Evolutionary conservation across 2,329 filamentous ascomycete species (phyloP).

Genomic region (Phyllosticta paracitricarpa): DNA sequence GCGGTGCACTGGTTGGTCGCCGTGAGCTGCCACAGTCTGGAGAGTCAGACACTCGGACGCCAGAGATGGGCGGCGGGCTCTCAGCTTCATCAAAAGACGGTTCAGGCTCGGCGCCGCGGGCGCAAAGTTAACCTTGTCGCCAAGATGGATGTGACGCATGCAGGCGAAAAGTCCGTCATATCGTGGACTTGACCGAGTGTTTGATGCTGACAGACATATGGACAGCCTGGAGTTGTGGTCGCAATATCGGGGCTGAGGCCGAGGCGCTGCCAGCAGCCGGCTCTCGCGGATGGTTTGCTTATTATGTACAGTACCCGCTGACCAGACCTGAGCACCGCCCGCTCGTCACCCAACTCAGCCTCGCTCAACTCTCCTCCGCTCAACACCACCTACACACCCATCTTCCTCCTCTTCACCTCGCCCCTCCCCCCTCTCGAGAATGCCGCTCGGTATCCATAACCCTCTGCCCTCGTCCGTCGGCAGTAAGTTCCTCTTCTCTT

Average conservation of each 20-base stretch:
- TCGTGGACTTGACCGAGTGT: background rate
- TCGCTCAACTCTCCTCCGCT: background rate
- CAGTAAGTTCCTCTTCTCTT: conserved; percentile 30
- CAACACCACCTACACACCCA: background rate
- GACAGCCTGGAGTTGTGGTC: background rate
- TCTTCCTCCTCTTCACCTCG: background rate
- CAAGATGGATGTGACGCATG: background rate
- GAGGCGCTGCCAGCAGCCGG: background rate
- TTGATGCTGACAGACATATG: background rate
- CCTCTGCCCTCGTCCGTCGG: conserved; percentile 44
- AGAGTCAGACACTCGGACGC: background rate
- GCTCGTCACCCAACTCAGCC: background rate
- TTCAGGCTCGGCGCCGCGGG: background rate
- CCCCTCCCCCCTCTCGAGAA: background rate
- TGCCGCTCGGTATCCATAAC: conserved; percentile 39
- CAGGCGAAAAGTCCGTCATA: background rate
- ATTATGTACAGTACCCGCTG: background rate
- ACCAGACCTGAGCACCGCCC: background rate
- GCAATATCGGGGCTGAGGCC: background rate
- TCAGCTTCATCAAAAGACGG: background rate
- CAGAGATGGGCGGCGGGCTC: background rate
- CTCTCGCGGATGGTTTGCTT: background rate
- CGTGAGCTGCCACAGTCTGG: background rate
- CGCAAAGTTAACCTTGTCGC: background rate
- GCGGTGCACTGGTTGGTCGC: background rate